Evolutionary conservation across 208 protist species (phyloP).

Genomic region (Crithidia bombi): DNA sequence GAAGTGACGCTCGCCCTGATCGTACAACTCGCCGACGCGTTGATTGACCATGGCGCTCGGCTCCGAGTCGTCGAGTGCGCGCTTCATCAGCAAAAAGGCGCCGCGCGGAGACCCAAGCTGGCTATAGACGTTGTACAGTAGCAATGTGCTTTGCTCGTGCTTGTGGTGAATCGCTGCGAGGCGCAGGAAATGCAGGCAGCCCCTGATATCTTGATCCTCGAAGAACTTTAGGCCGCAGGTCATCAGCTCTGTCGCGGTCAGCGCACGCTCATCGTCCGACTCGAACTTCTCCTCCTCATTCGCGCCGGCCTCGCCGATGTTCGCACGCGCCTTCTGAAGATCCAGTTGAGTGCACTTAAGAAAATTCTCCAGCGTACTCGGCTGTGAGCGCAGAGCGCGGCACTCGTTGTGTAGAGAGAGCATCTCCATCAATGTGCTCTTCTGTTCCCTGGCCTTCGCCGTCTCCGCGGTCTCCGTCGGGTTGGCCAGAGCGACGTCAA

Average conservation of each 20-base stretch:
- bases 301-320: constrained; percentile 68
- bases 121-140: constrained; percentile 85
- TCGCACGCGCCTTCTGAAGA: constrained; percentile 80
- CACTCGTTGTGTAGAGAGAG: constrained; percentile 66
- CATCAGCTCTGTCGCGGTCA: constrained; percentile 79
- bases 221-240: constrained; percentile 64
- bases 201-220: constrained; percentile 67
- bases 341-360: constrained; percentile 68
- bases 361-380: constrained; percentile 73
- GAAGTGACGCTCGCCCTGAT: constrained; percentile 83
- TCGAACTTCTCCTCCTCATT: constrained; percentile 78
- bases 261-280: constrained; percentile 67
- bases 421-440: constrained; percentile 75
- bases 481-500: constrained; percentile 31
- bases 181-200: constrained; percentile 83
- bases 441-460: constrained; percentile 51
- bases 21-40: constrained; percentile 86
- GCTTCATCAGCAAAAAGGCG: constrained; percentile 71
- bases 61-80: constrained; percentile 73
- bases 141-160: constrained; percentile 76
- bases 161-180: constrained; percentile 90
- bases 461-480: constrained; percentile 40
- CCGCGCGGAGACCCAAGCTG: constrained; percentile 74
- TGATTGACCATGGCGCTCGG: constrained; percentile 70
- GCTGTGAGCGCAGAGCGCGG: constrained; percentile 66